Base-by-base conservation (phyloP, 352 stramenopile species). In the Phytophthora hibernalis region DNA sequence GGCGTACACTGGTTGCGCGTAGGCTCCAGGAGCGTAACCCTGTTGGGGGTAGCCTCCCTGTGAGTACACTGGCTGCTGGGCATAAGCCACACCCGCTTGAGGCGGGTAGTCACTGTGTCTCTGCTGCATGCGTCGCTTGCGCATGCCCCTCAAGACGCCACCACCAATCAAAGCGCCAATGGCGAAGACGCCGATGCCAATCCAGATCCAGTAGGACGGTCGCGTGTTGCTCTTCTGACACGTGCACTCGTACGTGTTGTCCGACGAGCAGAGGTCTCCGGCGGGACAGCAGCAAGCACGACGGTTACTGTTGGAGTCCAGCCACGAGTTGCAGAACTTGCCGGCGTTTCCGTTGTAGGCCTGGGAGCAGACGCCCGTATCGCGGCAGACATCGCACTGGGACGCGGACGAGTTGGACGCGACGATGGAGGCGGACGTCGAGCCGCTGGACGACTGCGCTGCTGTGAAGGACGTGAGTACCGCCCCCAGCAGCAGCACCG, bases 251-350 rank as follows among this genome's bases (percentile, higher is more conserved):
- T 80, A 82, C 22, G 65, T 82, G 31, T 43, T 77, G 37, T 77
- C 72, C 30, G 58, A 72, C 20, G 53, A 76, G 71, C 75, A 85
- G 49, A 73, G 72, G 10, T 76, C 70, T 22, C 43, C 65, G 43
- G 60, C 52, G 30, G 83, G 70, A 48, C 80, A 90, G 68, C 80
- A 91, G 67, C 83, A 92, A 18, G 77, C 60, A 35, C 71, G 69
- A n/a, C 66, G 66, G n/a, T 75, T 65, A 30, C 53, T 74, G 5
- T 57, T 61, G 26, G 59, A 53, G 69, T 79, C 72, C 33, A 90
- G 66, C 77, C 76, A 92, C 38, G 70, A 65, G 42, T 76, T 70
- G 59, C 83, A 92, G 63, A 74, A 92, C 53, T 86, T 47, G 10
- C 79, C 83, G 0, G 73, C 62, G 1, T 37, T 47, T 20, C 58